phyloP scores from a whole-genome alignment of 805 yeast genomes.

The Candida xiaguanensis region DNA sequence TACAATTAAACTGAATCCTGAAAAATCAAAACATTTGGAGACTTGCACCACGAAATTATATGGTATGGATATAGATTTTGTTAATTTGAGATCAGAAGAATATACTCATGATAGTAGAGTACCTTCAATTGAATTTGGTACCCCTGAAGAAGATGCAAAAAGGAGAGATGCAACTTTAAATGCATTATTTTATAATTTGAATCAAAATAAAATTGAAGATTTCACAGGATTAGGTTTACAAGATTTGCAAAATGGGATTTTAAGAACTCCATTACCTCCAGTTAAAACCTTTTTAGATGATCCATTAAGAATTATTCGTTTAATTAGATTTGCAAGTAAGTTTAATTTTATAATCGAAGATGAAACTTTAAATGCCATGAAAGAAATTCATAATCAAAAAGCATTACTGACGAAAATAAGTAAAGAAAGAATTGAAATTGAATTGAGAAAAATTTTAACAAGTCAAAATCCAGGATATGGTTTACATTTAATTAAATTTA shows the following conservation, averaged over 20 bases:
- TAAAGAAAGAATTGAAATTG: slow-evolving; percentile 86
- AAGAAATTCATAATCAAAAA: slow-evolving; percentile 46
- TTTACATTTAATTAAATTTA: slow-evolving; percentile 51
- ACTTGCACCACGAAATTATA: slow-evolving; percentile 89
- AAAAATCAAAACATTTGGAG: slow-evolving; percentile 91
- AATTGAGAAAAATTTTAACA: slow-evolving; percentile 71
- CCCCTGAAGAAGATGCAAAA: slow-evolving; percentile 86
- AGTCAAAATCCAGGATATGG: slow-evolving; percentile 64
- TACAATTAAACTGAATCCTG: slow-evolving; percentile 89
- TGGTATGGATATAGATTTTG: slow-evolving; percentile 89
- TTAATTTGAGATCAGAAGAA: slow-evolving; percentile 82
- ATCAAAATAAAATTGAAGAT: slow-evolving; percentile 71
- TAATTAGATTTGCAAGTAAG: slow-evolving; percentile 81
- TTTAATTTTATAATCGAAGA: slow-evolving; percentile 65
- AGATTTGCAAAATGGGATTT: slow-evolving; percentile 66
- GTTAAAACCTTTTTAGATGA: slow-evolving; percentile 85
- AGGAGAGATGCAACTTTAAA: slow-evolving; percentile 95
- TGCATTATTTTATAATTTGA: slow-evolving; percentile 84
- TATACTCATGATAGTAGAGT: slow-evolving; percentile 82
- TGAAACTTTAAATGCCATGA: slow-evolving; percentile 64
- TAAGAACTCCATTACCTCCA: slow-evolving; percentile 88
- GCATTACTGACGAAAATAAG: slow-evolving; percentile 74
- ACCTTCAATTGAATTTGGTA: slow-evolving; percentile 81
- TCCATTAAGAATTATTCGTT: slow-evolving; percentile 83
- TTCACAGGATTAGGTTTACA: slow-evolving; percentile 70